Evolutionary conservation across 202 grass and related monocot species (phyloP), one percentile per base, ranked within the genome.

Genomic region (Musa balbisiana): DNA sequence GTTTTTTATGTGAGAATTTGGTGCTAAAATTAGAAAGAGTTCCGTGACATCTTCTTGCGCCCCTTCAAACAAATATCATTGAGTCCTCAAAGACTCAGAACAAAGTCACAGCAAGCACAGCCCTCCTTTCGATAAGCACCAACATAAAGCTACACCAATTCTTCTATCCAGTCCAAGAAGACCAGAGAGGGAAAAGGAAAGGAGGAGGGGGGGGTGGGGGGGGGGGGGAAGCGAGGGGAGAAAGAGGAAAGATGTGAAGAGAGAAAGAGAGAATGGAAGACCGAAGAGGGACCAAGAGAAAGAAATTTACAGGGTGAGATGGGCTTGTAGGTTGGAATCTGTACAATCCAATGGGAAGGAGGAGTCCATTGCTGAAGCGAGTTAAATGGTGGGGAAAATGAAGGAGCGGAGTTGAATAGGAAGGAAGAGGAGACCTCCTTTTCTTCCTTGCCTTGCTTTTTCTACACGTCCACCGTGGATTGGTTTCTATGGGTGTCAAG

Each of bases 331-430:
- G 29, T 11, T 26, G 54, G 54, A 71, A 71, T 71, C 27, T 71
- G 54, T 79, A 72, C 67, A 79, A 79, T 79, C 67, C 77, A 79
- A 62, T 71, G 77, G 77, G 49, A 13, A 14, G 15, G 76, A 78
- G 52, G 67, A 58, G 52, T 55, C 76, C 76, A 78, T 49, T 55
- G 51, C 51, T 23, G 56, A 50, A 69, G 56, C 52, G 58, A 78
- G 20, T 68, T 55, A 69, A 69, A 69, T 69, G 67, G 67, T 56
- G 27, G 19, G 24, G 66, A 11, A 62, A 79, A 63, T 24, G 24
- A 66, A 53, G 53, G 53, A 70, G 77, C 55, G 65, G 66, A 70
- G 66, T 51, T 70, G 53, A 79, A 79, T 49, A 50, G 53, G 52
- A 70, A 72, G 52, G 1, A 19, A 49, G 51, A 51, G 54, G 53